Evolutionary conservation across 495 filamentous ascomycete species (phyloP).

Genomic region (Aspergillus hancockii): DNA sequence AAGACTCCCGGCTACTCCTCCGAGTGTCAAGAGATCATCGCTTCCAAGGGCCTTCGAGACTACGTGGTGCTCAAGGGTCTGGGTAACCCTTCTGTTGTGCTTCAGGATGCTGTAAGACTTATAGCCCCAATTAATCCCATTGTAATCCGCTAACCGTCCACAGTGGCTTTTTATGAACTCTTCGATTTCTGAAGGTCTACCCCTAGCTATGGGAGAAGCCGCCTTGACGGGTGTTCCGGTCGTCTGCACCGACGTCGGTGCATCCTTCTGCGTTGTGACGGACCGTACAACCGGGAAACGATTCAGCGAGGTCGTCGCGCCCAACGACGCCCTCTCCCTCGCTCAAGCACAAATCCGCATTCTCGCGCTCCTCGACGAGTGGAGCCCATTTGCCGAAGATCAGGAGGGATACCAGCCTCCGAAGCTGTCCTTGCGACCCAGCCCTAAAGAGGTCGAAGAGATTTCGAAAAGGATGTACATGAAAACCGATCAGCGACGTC

Average conservation of each 20-base stretch:
- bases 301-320: constrained; percentile 63
- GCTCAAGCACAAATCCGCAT: constrained; percentile 63
- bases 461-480: constrained; percentile 63
- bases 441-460: constrained; percentile 49
- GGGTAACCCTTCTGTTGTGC: constrained; percentile 55
- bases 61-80: constrained; percentile 56
- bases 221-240: constrained; percentile 64
- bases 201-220: constrained; percentile 65
- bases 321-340: constrained; percentile 59
- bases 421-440: constrained; percentile 49
- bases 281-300: constrained; percentile 56
- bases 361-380: constrained; percentile 60
- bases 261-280: constrained; percentile 61
- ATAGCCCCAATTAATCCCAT: constrained; percentile 26
- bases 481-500: constrained; percentile 58
- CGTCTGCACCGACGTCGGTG: constrained; percentile 66
- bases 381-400: constrained; percentile 56
- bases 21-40: constrained; percentile 63
- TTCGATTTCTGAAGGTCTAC: constrained; percentile 65
- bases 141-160: constrained; percentile 55
- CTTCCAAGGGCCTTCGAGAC: constrained; percentile 56
- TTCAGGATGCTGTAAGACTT: constrained; percentile 51
- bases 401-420: constrained; percentile 53
- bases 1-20: constrained; percentile 60
- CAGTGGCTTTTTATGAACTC: constrained; percentile 73